A percentile compares a stretch with the other conserved stretches of the same genome.
Conservation (phyloP, 225 moss, liverwort and hornwort genomes). For the Ulota crispa region DNA sequence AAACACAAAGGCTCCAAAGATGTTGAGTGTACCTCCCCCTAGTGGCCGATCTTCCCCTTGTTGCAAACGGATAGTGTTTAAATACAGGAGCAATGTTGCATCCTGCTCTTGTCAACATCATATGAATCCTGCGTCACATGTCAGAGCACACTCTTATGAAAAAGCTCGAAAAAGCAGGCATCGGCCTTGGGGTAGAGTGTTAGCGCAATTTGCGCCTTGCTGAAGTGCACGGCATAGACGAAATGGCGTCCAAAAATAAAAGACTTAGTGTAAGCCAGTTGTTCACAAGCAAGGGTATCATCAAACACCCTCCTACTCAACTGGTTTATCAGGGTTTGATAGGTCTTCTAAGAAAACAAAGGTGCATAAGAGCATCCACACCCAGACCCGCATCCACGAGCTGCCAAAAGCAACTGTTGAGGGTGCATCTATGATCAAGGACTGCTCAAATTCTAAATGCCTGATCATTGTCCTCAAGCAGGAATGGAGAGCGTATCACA, state of each 20-base stretch:
- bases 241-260: not conserved
- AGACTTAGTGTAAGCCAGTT: not conserved
- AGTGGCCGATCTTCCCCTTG: not conserved
- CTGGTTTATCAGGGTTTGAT: not conserved
- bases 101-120: not conserved
- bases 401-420: too few species aligned
- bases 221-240: not conserved
- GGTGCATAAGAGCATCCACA: not conserved
- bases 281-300: not conserved
- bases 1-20: not conserved
- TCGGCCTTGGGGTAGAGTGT: not conserved
- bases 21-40: conserved; percentile 5
- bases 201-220: not conserved
- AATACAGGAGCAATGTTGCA: not conserved
- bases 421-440: too few species aligned
- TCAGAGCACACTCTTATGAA: not conserved
- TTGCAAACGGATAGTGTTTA: not conserved
- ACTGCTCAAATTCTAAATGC: too few species aligned
- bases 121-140: conserved; percentile 10
- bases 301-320: not conserved
- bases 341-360: not conserved
- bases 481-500: too few species aligned
- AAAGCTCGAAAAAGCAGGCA: not conserved
- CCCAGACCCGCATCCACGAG: too few species aligned
- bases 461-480: too few species aligned